These are phyloP conservation scores for Colletotrichum simmondsii DNA, from an alignment of 2,329 filamentous ascomycete genomes.

Conservation along the genomic window DNA sequence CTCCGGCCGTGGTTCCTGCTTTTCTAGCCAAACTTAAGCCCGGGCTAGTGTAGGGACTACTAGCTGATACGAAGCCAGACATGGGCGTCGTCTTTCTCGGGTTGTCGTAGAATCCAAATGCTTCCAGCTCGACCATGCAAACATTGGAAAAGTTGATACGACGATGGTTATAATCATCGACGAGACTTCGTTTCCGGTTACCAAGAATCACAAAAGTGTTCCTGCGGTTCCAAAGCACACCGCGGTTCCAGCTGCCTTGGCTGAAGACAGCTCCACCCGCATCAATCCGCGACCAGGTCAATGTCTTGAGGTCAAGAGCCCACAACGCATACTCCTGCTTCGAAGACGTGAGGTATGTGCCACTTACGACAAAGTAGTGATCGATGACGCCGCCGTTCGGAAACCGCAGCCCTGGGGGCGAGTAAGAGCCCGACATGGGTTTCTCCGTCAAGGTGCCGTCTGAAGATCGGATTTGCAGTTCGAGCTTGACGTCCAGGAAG, in stretches of 20 bases:
- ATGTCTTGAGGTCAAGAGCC: conserved; percentile 87
- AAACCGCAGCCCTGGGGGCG: conserved; percentile 91
- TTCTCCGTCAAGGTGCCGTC: conserved; percentile 89
- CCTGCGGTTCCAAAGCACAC: conserved; percentile 90
- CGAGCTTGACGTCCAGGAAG: conserved; percentile 95
- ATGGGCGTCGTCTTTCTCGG: conserved; percentile 82
- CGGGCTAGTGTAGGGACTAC: conserved; percentile 71
- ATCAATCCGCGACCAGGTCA: conserved; percentile 96
- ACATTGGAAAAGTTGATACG: conserved; percentile 98
- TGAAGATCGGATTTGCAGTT: conserved; percentile 86
- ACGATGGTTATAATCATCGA: conserved; percentile 98
- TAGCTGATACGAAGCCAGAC: conserved; percentile 87
- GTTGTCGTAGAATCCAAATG: conserved; percentile 97
- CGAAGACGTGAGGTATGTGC: conserved; percentile 95
- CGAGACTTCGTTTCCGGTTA: conserved; percentile 90
- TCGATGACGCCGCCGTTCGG: conserved; percentile 96
- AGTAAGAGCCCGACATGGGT: conserved; percentile 87
- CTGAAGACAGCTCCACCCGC: conserved; percentile 94
- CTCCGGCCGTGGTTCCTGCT: conserved; percentile 75
- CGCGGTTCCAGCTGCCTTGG: conserved; percentile 97
- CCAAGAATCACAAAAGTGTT: conserved; percentile 97
- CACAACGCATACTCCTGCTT: conserved; percentile 98
- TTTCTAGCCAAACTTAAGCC: conserved; percentile 68
- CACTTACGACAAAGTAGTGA: conserved; percentile 96
- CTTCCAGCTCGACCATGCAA: conserved; percentile 96